These are phyloP conservation scores for Fusarium camptoceras DNA, from an alignment of 2,329 filamentous ascomycete genomes.

Conservation along the genomic window DNA sequence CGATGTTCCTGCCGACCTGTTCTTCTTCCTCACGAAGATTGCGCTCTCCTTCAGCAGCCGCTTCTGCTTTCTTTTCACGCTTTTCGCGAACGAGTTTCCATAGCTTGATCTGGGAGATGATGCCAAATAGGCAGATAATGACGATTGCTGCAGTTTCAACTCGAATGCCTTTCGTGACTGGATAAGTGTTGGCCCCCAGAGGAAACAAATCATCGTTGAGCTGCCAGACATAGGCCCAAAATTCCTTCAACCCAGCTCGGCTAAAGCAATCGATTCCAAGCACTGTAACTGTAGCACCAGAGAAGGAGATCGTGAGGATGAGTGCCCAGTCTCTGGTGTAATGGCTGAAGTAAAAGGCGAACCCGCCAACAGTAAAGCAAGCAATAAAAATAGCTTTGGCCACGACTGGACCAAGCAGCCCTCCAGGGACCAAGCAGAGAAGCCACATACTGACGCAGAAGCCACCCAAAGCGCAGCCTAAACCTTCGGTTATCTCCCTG, in stretches of 20 bases:
- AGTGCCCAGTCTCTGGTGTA: constrained; percentile 83
- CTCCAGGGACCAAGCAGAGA: constrained; percentile 79
- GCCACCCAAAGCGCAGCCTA: constrained; percentile 89
- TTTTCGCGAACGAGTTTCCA: constrained; percentile 83
- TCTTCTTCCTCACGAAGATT: constrained; percentile 74
- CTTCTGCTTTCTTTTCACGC: constrained; percentile 64
- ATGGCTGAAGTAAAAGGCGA: constrained; percentile 81
- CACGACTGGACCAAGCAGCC: constrained; percentile 71
- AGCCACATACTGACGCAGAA: constrained; percentile 94
- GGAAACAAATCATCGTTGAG: constrained; percentile 87
- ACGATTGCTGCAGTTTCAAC: constrained; percentile 85
- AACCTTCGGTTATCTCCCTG: constrained; percentile 80
- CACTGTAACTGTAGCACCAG: constrained; percentile 81
- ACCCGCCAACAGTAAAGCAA: constrained; percentile 74
- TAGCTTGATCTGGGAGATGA: constrained; percentile 86
- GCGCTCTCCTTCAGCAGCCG: constrained; percentile 61
- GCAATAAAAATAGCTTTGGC: constrained; percentile 81
- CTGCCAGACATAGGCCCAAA: constrained; percentile 92
- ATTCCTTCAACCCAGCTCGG: constrained; percentile 91
- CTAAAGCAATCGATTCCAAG: constrained; percentile 93
- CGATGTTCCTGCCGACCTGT: constrained; percentile 74
- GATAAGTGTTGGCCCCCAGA: constrained; percentile 79
- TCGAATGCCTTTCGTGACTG: constrained; percentile 84
- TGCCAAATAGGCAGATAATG: constrained; percentile 77
- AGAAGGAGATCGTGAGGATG: constrained; percentile 81